Percentiles rank a stretch among this genome's conserved stretches.
phyloP scores from a whole-genome alignment of 768 basidiomycete species.

The Leccinum uliginosum region DNA sequence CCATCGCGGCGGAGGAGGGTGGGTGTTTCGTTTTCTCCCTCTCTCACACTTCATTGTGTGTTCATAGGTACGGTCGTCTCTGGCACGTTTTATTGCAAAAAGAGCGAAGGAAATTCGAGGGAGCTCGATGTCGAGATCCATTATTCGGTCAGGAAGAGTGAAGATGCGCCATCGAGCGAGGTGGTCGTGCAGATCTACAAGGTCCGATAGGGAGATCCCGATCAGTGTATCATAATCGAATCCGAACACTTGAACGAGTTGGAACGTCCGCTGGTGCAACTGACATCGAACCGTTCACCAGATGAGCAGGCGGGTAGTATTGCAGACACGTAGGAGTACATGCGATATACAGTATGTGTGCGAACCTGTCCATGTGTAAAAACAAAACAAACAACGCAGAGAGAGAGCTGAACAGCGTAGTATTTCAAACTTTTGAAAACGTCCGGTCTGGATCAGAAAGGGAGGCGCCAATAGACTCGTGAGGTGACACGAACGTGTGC shows the following conservation, averaged over 20 bases:
- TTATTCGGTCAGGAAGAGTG: conserved; percentile 47
- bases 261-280: background rate
- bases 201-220: conserved; percentile 46
- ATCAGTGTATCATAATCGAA: background rate
- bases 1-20: conserved; percentile 76
- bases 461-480: background rate
- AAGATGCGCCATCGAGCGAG: conserved; percentile 32
- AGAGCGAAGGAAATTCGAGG: conserved; percentile 75
- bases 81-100: conserved; percentile 81
- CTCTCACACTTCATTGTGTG: background rate
- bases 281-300: background rate
- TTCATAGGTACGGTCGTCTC: conserved; percentile 61
- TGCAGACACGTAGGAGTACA: conserved; percentile 13
- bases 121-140: conserved; percentile 93
- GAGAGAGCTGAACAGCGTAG: background rate
- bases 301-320: background rate
- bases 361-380: background rate
- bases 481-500: background rate
- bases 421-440: background rate
- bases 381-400: background rate
- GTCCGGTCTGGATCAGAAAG: conserved; percentile 6
- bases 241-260: background rate
- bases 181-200: conserved; percentile 75
- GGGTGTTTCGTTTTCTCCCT: conserved; percentile 15
- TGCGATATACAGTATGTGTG: background rate